Evolutionary conservation across 495 filamentous ascomycete genomes (phyloP), one percentile per base, ranked within the genome.

Genomic region (Xylaria curta): DNA sequence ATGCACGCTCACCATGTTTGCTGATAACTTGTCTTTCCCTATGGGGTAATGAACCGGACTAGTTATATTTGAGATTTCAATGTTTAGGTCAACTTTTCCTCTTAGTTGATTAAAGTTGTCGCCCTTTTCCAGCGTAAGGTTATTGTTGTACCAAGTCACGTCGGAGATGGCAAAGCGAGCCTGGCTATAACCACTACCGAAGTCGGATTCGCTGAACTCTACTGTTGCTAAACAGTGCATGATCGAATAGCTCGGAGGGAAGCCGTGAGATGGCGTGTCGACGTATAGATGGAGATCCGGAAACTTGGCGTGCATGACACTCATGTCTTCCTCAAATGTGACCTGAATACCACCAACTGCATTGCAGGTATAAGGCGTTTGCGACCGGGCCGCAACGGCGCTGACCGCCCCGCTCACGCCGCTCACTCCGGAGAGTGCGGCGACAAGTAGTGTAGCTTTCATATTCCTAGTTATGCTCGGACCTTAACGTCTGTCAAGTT

Each of bases 31-130:
- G 42, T 69, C 66, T 49, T 69, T 69, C 3, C 56, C 56, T 5
- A 69, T 61, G 9, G 66, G 66, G 24, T 69, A 69, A 42, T 69
- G 66, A 15, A 69, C 66, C 4, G 66, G 66, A 10, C 66, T 69
- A n/a, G 66, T 69, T 12, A 3, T 0, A 28, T 69, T 61, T 17
- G 36, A 46, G 53, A 69, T 54, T 21, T 69, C 66, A 8, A 69
- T 26, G 26, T 60, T 69, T 6, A 69, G 17, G 6, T 69, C 66
- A 15, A 69, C 31, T 19, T 69, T 69, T n/a, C 31, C 54, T 17
- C 42, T 60, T 17, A 69, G 10, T 26, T 8, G 46, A 0, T 49
- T 46, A 10, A 69, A 49, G 28, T 69, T 69, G 26, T 59, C 53
- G 17, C 66, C 66, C 66, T 59, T 61, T 24, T 44, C 53, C 3